phyloP scores from a whole-genome alignment of 2,329 filamentous ascomycete species.

The Zymoseptoria ardabiliae region DNA sequence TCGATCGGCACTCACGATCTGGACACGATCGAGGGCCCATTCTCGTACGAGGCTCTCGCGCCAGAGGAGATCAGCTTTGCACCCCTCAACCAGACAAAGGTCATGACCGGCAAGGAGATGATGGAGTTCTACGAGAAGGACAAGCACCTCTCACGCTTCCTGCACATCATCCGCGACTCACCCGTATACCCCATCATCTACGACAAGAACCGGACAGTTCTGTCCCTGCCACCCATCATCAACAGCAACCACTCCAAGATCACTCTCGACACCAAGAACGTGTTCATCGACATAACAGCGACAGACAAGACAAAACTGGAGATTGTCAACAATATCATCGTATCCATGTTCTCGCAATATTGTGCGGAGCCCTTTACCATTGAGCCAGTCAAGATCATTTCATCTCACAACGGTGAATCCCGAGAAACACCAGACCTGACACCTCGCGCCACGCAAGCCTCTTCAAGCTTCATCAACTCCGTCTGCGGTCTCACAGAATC shows the following conservation, averaged over 20 bases:
- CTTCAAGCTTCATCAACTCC: conserved; percentile 87
- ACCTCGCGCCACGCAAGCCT: conserved; percentile 70
- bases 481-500: conserved; percentile 78
- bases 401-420: conserved; percentile 79
- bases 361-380: conserved; percentile 83
- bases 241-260: conserved; percentile 98
- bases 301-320: conserved; percentile 94
- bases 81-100: conserved; percentile 83
- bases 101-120: conserved; percentile 79
- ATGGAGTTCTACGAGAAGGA: conserved; percentile 95
- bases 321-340: conserved; percentile 90
- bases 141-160: conserved; percentile 79
- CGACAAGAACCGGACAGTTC: conserved; percentile 77
- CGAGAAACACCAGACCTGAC: conserved; percentile 73
- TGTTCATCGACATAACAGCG: conserved; percentile 95
- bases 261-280: conserved; percentile 78
- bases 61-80: conserved; percentile 89
- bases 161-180: conserved; percentile 90
- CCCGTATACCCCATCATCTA: conserved; percentile 94
- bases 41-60: conserved; percentile 87
- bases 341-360: conserved; percentile 95
- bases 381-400: conserved; percentile 87
- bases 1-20: conserved; percentile 96
- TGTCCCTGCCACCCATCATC: conserved; percentile 94
- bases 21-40: conserved; percentile 86